Base-by-base conservation (phyloP, 306 rosid genomes). In the Delonix regia region DNA sequence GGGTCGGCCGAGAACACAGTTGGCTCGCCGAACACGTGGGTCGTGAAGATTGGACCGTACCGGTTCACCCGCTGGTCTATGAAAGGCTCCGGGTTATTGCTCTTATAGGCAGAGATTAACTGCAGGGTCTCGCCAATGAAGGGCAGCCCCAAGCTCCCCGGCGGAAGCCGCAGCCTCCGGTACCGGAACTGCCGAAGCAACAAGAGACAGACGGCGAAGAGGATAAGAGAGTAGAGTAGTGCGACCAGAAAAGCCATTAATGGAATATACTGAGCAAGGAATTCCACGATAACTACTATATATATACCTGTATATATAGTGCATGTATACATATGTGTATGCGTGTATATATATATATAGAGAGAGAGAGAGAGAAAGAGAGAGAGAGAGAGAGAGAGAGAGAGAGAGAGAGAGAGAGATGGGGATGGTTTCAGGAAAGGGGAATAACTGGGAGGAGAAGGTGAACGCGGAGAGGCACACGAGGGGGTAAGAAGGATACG, bases 41-140 rank as follows among this genome's bases (percentile, higher is more conserved):
- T 92, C 6, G 93, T 89, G 84, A 94, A 94, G 13, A 94, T 74
- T 45, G 97, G 73, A 2, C 98, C 98, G 86, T 84, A 92, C 59
- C 92, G 87, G 42, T 34, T 83, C 80, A 92, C 93, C 65, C 98
- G 28, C 64, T 83, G 80, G 85, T 94, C 98, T 30, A 94, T 87
- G 79, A 94, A 94, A 12, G 98, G 98, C n/a, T 94, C 98, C 0
- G 98, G 98, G 70, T 94, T 94, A 79, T 89, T 93, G 1, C 87
- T 89, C 89, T 92, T 92, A 85, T 94, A 94, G 16, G 97, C 97
- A 0, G 97, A 85, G 80, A 94, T 92, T 3, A 94, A 88, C 22
- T 94, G 97, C 25, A 90, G 77, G 3, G 98, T 90, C 84, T 94
- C 98, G 0, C 98, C 98, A 71, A 94, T 78, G 9, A 94, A 66